Evolutionary conservation across 192 early-diverging fungal species (phyloP).

Genomic region (Backusella psychrophila): DNA sequence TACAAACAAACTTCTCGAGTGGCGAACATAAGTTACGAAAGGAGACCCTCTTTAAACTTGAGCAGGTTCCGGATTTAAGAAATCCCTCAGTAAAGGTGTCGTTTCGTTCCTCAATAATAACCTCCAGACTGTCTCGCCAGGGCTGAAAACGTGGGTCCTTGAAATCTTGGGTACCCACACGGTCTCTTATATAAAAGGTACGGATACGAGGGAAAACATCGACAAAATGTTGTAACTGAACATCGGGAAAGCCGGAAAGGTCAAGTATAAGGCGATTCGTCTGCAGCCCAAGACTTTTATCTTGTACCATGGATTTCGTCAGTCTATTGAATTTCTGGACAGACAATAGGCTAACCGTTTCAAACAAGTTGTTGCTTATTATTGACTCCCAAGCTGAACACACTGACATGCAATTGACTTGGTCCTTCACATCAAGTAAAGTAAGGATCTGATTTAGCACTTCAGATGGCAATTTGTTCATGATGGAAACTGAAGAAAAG

Average conservation of each 20-base stretch:
- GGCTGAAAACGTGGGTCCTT: not conserved
- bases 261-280: not conserved
- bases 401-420: not conserved
- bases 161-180: not conserved
- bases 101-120: not conserved
- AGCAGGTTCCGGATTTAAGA: not conserved
- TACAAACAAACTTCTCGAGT: not conserved
- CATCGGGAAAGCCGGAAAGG: not conserved
- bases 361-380: not conserved
- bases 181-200: not conserved
- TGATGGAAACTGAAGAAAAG: not conserved
- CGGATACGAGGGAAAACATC: not conserved
- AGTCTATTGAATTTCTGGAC: not conserved
- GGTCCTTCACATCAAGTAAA: not conserved
- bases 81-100: not conserved
- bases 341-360: not conserved
- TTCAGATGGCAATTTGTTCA: not conserved
- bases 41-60: not conserved
- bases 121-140: not conserved
- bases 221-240: not conserved
- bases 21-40: not conserved
- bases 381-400: not conserved
- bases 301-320: not conserved
- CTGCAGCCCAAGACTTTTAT: not conserved
- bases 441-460: not conserved